phyloP scores from a whole-genome alignment of 1,284 basidiomycete genomes.

The Austropuccinia psidii region DNA sequence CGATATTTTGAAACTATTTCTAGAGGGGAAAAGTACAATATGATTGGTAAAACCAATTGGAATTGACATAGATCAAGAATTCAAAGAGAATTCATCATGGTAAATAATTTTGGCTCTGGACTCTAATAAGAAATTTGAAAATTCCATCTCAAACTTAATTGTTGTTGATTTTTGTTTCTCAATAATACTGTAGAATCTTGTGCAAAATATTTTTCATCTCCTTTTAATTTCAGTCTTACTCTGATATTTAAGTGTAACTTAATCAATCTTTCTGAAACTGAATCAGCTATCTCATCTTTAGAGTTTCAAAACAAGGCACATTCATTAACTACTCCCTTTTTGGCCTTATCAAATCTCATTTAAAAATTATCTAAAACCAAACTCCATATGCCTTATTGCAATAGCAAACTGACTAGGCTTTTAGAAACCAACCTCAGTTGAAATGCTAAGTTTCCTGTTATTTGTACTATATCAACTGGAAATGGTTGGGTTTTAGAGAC shows the following conservation, averaged over 20 bases:
- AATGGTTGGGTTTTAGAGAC: conserved; percentile 53
- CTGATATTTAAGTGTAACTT: conserved; percentile 56
- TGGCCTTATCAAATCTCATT: conserved; percentile 51
- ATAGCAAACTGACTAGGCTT: conserved; percentile 86
- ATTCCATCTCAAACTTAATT: background rate
- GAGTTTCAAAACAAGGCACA: conserved; percentile 83
- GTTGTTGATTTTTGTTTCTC: background rate
- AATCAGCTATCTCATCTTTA: conserved; percentile 87
- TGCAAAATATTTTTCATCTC: conserved; percentile 53
- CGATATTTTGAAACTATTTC: conserved; percentile 74
- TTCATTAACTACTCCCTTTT: conserved; percentile 63
- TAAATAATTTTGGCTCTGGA: conserved; percentile 46
- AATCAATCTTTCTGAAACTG: conserved; percentile 94
- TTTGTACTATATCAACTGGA: conserved; percentile 67
- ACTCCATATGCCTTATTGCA: conserved; percentile 79
- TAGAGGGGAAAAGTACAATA: conserved; percentile 74
- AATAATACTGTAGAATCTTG: conserved; percentile 59
- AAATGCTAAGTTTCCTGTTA: conserved; percentile 89
- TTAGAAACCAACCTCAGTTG: conserved; percentile 89
- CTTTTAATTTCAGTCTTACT: conserved; percentile 41
- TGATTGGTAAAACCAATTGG: conserved; percentile 88
- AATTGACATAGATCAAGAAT: conserved; percentile 86
- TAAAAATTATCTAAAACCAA: conserved; percentile 53
- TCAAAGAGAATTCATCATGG: conserved; percentile 85
- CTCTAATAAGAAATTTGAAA: too few relatives aligned